These are phyloP conservation scores for Podospora pseudoanserina DNA, from an alignment of 495 filamentous ascomycete genomes.

Conservation along the genomic window DNA sequence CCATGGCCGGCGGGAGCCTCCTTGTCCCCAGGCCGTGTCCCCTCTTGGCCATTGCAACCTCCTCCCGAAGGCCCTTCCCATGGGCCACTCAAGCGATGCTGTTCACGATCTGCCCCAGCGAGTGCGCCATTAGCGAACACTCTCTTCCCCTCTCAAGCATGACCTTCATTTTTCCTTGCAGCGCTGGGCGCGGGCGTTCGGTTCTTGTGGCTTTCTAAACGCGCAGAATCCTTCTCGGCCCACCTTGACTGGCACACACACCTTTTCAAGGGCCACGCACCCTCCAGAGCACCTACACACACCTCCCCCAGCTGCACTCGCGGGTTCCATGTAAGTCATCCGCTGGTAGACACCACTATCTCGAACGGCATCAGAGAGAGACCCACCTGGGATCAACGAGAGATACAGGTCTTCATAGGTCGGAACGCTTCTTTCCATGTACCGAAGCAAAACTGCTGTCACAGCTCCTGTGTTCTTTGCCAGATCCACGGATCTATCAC, in stretches of 20 bases:
- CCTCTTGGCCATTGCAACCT: slow-evolving; percentile 10
- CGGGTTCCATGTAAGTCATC: slow-evolving; percentile 32
- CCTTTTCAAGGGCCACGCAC: background rate
- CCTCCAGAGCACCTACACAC: background rate
- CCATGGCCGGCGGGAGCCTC: background rate
- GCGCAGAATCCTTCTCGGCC: slow-evolving; percentile 4
- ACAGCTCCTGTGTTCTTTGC: background rate
- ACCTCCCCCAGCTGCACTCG: slow-evolving; percentile 8
- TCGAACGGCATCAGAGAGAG: background rate
- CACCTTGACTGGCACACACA: slow-evolving; percentile 16
- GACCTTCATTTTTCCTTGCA: slow-evolving; percentile 20
- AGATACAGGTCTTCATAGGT: slow-evolving; percentile 6
- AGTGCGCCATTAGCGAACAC: slow-evolving; percentile 10
- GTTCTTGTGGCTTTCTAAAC: background rate
- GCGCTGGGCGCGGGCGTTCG: slow-evolving; percentile 16
- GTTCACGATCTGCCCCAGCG: slow-evolving; percentile 23
- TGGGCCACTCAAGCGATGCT: slow-evolving; percentile 10
- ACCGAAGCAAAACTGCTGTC: slow-evolving; percentile 3
- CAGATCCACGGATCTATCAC: slow-evolving; percentile 17
- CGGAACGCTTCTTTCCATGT: slow-evolving; percentile 6
- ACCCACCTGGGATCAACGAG: slow-evolving; percentile 2
- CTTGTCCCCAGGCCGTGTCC: background rate
- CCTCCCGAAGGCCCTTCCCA: background rate
- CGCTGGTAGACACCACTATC: slow-evolving; percentile 28
- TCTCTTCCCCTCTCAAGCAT: background rate